Conservation (phyloP, 306 rosid species). For the Sechiopsis laciniata region DNA sequence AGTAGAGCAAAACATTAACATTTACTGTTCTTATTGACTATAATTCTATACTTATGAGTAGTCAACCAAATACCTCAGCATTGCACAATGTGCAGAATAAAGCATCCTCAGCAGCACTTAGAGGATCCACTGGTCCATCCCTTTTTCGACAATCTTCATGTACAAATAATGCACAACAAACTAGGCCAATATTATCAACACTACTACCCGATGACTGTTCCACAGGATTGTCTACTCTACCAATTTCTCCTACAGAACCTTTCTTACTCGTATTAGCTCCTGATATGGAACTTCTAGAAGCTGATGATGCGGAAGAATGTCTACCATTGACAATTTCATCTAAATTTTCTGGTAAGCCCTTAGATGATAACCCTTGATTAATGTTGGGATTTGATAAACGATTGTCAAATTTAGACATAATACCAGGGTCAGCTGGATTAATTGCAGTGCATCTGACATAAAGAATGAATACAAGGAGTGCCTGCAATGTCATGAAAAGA, state of each 20-base stretch:
- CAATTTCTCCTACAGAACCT: constrained; percentile 68
- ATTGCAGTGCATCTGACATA: constrained; percentile 91
- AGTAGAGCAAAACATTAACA: constrained; percentile 1
- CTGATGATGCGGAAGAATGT: constrained; percentile 59
- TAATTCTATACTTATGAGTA: neutral
- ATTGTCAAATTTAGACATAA: constrained; percentile 68
- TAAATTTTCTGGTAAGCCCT: constrained; percentile 53
- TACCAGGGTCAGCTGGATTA: constrained; percentile 97
- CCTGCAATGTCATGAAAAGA: constrained; percentile 48
- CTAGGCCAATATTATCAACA: constrained; percentile 47
- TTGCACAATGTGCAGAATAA: constrained; percentile 96
- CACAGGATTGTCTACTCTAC: constrained; percentile 39
- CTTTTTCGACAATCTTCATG: constrained; percentile 82
- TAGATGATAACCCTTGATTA: constrained; percentile 40
- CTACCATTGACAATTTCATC: constrained; percentile 44
- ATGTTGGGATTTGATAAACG: constrained; percentile 30
- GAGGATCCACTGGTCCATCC: constrained; percentile 56
- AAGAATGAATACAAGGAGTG: constrained; percentile 81
- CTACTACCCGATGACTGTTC: constrained; percentile 34
- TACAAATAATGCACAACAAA: constrained; percentile 66
- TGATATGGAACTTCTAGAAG: constrained; percentile 66
- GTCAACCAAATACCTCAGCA: constrained; percentile 61
- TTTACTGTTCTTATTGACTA: neutral
- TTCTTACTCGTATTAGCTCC: constrained; percentile 66
- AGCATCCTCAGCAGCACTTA: constrained; percentile 72